Evolutionary conservation across 1,284 basidiomycete genomes (phyloP).

Genomic region (Malassezia vespertilionis): DNA sequence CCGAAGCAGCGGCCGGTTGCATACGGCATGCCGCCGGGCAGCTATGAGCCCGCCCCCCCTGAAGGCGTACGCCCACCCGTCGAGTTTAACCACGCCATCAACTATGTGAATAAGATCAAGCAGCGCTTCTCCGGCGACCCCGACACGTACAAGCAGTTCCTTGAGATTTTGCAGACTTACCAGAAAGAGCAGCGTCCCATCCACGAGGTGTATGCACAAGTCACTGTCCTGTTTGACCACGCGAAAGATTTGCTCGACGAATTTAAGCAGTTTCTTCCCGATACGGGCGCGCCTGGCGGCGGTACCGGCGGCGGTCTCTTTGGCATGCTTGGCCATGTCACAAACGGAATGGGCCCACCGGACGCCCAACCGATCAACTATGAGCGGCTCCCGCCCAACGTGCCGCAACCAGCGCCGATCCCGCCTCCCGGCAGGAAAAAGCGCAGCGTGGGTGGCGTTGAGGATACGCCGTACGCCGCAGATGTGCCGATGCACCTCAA

Average conservation of each 20-base stretch:
- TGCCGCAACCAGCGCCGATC: conserved; percentile 28
- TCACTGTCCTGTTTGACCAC: conserved; percentile 80
- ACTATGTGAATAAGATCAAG: conserved; percentile 98
- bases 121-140: conserved; percentile 79
- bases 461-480: conserved; percentile 1
- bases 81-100: conserved; percentile 95
- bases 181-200: conserved; percentile 84
- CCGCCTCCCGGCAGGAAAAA: conserved; percentile 26
- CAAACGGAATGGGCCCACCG: conserved; percentile 31
- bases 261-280: conserved; percentile 92
- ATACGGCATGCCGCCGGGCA: conserved; percentile 6
- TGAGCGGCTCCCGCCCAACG: conserved; percentile 34
- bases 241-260: conserved; percentile 84
- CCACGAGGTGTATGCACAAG: conserved; percentile 84
- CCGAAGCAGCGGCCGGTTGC: neutral
- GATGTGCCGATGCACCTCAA: conserved; percentile 7
- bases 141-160: conserved; percentile 93
- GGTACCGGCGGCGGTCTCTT: conserved; percentile 46
- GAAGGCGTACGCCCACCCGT: conserved; percentile 49
- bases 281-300: conserved; percentile 39
- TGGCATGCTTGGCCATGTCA: conserved; percentile 48
- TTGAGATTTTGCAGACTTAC: conserved; percentile 94
- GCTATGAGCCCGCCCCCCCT: conserved; percentile 14
- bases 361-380: conserved; percentile 4
- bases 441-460: conserved; percentile 24